Evolutionary conservation across 169 alveolate species (phyloP), one percentile per base, ranked within the genome.

Genomic region (Miamiensis avidus): DNA sequence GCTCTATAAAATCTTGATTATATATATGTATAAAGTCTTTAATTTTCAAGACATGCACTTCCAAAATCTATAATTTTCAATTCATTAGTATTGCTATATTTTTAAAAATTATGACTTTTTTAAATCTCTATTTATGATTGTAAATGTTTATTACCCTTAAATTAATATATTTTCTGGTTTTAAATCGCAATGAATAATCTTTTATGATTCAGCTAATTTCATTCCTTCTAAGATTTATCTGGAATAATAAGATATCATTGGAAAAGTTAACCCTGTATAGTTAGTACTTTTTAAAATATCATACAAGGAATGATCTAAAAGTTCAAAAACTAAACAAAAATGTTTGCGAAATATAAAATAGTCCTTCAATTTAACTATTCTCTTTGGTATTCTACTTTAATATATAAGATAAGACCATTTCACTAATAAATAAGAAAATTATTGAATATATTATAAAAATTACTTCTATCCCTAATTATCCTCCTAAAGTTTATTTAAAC

Each of bases 31-130:
- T 90, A 90, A 30, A 88, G 85, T 84, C 85, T 88, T 11, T 86
- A 87, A 64, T 89, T 86, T 30, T 83, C 82, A 29, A 84, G 83
- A 29, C 94, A 88, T 31, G 93, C 88, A 32, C 91, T 79, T 15
- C 96, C 96, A 76, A 93, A 93, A 85, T 93, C 96, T 32, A 92
- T 92, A 6, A 93, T 84, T 73, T 90, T 91, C 25, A 93, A 31
- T 1, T 88, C 89, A 26, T 78, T 69, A 29, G 77, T 81, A 4
- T 33, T 32, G 29, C 30, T 16, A 33, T 29, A 0, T 15, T 75
- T 75, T 6, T 0, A 0, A 29, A 75, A 75, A 75, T 25, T 72
- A 28, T 0, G 0, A 29, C 29, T 30, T 32, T 76, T 32, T 25
- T 25, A 29, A 75, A 29, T n/a, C 11, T 75, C 29, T 75, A 1